Base-by-base conservation (phyloP, 768 basidiomycete species). In the Crepidotus variabilis region DNA sequence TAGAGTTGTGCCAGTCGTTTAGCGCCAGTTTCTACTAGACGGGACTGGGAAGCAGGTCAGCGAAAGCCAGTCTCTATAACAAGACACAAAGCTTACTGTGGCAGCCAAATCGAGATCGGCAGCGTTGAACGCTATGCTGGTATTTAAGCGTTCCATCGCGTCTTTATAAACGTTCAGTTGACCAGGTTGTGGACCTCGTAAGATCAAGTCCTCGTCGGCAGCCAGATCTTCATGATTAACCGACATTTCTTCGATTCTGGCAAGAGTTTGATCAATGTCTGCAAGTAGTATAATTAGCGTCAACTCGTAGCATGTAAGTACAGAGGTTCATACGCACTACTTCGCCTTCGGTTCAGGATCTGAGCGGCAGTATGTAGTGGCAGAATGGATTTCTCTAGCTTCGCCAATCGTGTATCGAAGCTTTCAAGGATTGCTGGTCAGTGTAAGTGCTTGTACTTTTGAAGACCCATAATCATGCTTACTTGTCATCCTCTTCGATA, bases 401-500 rank as follows among this genome's bases (percentile, higher is more conserved):
- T 89, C 43, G 88, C 86, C 5, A 94, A 73, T 18, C 92, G 83
- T 1, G 84, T 83, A 68, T 94, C 92, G 64, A 93, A 92, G 63
- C 87, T 92, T 59, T 88, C 85, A 50, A 94, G 77, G 62, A 93
- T 87, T 47, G 88, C 92, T 94, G 66, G 65, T 61, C 61, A 69
- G 59, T 58, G 60, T 76, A 53, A 75, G 73, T 59, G 64, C 50
- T 20, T 51, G 35, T 55, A 55, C 43, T 32, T 8, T 28, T 16
- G 8, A 22, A 55, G 11, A 33, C 16, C 28, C 20, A n/a, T 13
- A 34, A 16, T 24, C 47, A 22, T 43, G 67, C 88, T 54, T 73
- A 93, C 90, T 83, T 58, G 83, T 92, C 91, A 94, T 93, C 51
- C 89, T 78, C 64, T 88, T 87, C 1, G 91, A 92, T 58, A 91